These are phyloP conservation scores for Chlamydomonas eustigma DNA, from an alignment of 139 green algal species.

Conservation along the genomic window DNA sequence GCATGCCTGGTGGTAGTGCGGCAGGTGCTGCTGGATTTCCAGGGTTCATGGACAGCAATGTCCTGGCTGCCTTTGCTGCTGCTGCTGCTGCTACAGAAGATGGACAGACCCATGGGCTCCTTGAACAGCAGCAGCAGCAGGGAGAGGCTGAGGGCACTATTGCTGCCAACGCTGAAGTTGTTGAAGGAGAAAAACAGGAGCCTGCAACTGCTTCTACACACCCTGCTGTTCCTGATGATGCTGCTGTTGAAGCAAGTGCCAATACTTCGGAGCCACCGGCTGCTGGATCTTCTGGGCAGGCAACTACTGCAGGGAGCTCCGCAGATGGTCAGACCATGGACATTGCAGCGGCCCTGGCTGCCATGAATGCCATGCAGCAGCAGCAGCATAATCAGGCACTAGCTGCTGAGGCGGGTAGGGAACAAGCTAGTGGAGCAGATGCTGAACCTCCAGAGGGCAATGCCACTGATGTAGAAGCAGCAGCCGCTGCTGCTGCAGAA, in stretches of 20 bases:
- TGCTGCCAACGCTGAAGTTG: too few relatives aligned
- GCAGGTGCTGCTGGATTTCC: background rate
- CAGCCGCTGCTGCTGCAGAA: background rate
- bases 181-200: background rate
- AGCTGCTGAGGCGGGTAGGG: background rate
- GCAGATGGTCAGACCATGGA: background rate
- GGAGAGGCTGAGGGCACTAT: too few relatives aligned
- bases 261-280: too few relatives aligned
- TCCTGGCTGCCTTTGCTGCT: background rate
- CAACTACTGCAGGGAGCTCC: background rate
- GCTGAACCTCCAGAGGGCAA: background rate
- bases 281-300: background rate
- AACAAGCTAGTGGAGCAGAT: background rate
- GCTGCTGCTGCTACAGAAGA: too few relatives aligned
- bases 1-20: background rate
- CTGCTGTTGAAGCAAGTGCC: too few relatives aligned
- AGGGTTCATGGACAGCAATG: background rate
- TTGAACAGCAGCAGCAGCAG: background rate
- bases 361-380: constrained; percentile 2
- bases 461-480: background rate
- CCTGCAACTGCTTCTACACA: too few relatives aligned
- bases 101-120: background rate
- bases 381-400: background rate
- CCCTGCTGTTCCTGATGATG: too few relatives aligned
- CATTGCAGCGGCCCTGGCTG: background rate